A percentile compares a stretch with the other conserved stretches of the same genome.
These are phyloP conservation scores for Penicillium atrosanguineum DNA, from an alignment of 495 filamentous ascomycete species.

Conservation along the genomic window DNA sequence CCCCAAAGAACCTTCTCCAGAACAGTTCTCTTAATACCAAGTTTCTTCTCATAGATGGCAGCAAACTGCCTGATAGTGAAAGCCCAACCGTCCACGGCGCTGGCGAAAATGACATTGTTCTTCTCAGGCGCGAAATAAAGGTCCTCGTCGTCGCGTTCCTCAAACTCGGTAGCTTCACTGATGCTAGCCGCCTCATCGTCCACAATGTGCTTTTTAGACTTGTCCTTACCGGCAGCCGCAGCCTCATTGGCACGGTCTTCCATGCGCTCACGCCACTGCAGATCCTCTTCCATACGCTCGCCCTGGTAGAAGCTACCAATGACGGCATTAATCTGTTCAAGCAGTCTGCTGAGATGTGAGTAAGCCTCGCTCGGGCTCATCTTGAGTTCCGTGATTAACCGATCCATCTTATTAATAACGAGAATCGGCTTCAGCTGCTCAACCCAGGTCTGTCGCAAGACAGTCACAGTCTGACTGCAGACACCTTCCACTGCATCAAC, in stretches of 20 bases:
- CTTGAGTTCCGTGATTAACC: constrained; percentile 86
- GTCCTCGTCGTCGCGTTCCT: constrained; percentile 94
- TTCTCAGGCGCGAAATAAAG: constrained; percentile 98
- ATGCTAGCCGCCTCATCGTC: constrained; percentile 49
- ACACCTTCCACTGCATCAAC: constrained; percentile 99
- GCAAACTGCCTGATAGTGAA: constrained; percentile 97
- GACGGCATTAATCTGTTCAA: constrained; percentile 96
- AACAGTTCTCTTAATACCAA: constrained; percentile 86
- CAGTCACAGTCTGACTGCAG: constrained; percentile 96
- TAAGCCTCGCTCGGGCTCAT: constrained; percentile 90
- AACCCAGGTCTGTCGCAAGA: constrained; percentile 91
- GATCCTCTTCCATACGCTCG: constrained; percentile 97
- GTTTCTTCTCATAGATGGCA: constrained; percentile 89
- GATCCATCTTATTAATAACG: constrained; percentile 98
- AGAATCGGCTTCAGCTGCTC: constrained; percentile 93
- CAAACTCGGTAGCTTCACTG: constrained; percentile 57
- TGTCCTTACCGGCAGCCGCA: constrained; percentile 40
- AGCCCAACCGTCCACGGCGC: constrained; percentile 96
- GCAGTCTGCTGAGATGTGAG: constrained; percentile 79
- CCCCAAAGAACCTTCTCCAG: constrained; percentile 97
- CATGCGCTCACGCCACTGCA: constrained; percentile 92
- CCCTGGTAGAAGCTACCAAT: constrained; percentile 97
- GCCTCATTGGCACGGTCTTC: constrained; percentile 72
- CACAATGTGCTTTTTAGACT: constrained; percentile 37
- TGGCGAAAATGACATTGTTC: constrained; percentile 98